phyloP scores from a whole-genome alignment of 345 rosid genomes.

The Melaleuca alternifolia region DNA sequence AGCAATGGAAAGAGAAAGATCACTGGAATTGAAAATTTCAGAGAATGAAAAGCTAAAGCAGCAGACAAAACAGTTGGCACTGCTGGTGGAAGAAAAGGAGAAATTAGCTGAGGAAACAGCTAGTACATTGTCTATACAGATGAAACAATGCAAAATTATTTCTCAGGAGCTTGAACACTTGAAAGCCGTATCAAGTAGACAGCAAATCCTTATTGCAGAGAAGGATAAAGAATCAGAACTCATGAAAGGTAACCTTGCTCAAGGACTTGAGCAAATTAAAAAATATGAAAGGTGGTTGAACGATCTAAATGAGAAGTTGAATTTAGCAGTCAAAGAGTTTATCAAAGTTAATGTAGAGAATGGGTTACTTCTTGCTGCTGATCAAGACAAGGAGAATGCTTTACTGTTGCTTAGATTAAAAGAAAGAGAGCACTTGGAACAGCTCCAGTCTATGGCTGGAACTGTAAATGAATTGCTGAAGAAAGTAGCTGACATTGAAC shows the following conservation, averaged over 20 bases:
- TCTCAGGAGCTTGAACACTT: slow-evolving; percentile 30
- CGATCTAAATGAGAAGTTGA: slow-evolving; percentile 26
- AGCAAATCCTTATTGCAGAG: slow-evolving; percentile 17
- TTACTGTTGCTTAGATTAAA: slow-evolving; percentile 20
- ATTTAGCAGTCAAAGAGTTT: slow-evolving; percentile 14
- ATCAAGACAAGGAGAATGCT: slow-evolving; percentile 17
- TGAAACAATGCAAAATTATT: slow-evolving; percentile 15
- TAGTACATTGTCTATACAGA: slow-evolving; percentile 31
- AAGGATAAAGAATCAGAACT: slow-evolving; percentile 15
- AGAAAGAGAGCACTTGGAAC: slow-evolving; percentile 33
- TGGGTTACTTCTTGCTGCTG: slow-evolving; percentile 13
- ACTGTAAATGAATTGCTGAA: slow-evolving; percentile 23
- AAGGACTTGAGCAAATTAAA: slow-evolving; percentile 27
- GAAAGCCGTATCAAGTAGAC: slow-evolving; percentile 22
- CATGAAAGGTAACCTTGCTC: slow-evolving; percentile 17
- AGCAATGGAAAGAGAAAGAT: slow-evolving; percentile 31
- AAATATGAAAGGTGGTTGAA: slow-evolving; percentile 10
- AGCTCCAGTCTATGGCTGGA: slow-evolving; percentile 18
- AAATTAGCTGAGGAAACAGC: slow-evolving; percentile 25
- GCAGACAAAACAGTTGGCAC: slow-evolving; percentile 18
- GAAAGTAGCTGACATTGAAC: slow-evolving; percentile 30
- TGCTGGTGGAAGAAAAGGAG: slow-evolving; percentile 34
- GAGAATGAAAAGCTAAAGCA: slow-evolving; percentile 41
- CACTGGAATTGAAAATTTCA: slow-evolving; percentile 19
- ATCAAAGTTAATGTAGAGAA: slow-evolving; percentile 31